Percentiles rank a stretch among this genome's conserved stretches.
These are phyloP conservation scores for Pichia californica DNA, from an alignment of 805 yeast genomes.

Conservation along the genomic window DNA sequence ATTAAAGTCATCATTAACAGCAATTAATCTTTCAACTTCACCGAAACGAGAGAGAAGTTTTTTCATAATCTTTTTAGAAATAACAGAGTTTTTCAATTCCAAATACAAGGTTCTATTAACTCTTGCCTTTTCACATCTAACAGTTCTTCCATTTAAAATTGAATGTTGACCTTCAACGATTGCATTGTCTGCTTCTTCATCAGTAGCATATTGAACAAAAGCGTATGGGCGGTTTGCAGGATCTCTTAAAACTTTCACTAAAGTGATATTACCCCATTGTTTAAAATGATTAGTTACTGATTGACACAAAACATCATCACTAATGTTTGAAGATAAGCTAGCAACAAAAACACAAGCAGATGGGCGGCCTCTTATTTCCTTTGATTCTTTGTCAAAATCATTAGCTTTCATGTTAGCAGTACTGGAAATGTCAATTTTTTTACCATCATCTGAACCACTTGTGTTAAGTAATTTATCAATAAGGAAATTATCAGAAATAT, in stretches of 20 bases:
- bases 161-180: slow-evolving; percentile 64
- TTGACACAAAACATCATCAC: slow-evolving; percentile 66
- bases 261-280: slow-evolving; percentile 62
- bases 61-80: slow-evolving; percentile 29
- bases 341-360: slow-evolving; percentile 89
- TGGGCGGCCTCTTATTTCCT: slow-evolving; percentile 51
- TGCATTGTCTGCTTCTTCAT: slow-evolving; percentile 63
- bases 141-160: slow-evolving; percentile 60
- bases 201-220: slow-evolving; percentile 77
- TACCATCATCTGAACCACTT: slow-evolving; percentile 1
- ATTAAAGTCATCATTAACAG: slow-evolving; percentile 32
- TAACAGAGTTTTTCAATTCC: slow-evolving; percentile 28
- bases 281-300: slow-evolving; percentile 65
- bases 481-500: too few species aligned
- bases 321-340: slow-evolving; percentile 56
- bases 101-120: slow-evolving; percentile 82
- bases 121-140: slow-evolving; percentile 86
- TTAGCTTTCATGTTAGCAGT: slow-evolving; percentile 2
- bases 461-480: neutral
- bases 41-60: slow-evolving; percentile 51
- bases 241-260: slow-evolving; percentile 81
- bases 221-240: slow-evolving; percentile 83
- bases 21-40: slow-evolving; percentile 62
- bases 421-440: too few species aligned
- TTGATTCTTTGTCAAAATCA: slow-evolving; percentile 13